A percentile compares a stretch with the other conserved stretches of the same genome.
Conservation (phyloP, 306 rosid genomes). For the Gleditsia sinensis region DNA sequence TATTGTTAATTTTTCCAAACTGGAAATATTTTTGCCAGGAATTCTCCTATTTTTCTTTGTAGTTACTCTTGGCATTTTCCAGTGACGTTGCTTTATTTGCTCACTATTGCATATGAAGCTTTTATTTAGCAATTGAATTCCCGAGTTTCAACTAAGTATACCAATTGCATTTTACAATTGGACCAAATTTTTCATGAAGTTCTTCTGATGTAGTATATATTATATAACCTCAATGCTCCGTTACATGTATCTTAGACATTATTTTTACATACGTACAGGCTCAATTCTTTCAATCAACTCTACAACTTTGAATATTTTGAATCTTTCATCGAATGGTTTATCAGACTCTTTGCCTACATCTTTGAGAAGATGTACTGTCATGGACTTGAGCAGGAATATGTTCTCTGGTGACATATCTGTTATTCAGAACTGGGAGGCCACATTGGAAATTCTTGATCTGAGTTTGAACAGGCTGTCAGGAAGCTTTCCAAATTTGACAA, state of each 20-base stretch:
- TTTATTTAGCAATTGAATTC: constrained; percentile 7
- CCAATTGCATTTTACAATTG: constrained; percentile 29
- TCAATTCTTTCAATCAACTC: constrained; percentile 71
- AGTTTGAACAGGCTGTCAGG: constrained; percentile 84
- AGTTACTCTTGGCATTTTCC: not conserved
- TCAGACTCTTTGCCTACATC: constrained; percentile 71
- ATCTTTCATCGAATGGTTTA: constrained; percentile 79
- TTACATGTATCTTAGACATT: constrained; percentile 21
- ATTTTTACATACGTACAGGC: constrained; percentile 59
- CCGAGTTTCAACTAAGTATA: constrained; percentile 8
- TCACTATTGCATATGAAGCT: not conserved
- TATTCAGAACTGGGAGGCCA: constrained; percentile 70
- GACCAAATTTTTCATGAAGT: constrained; percentile 1
- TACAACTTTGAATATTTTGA: constrained; percentile 60
- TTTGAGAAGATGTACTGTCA: constrained; percentile 44
- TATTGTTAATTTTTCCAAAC: too few species aligned
- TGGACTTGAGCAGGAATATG: constrained; percentile 74
- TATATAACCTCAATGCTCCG: constrained; percentile 6
- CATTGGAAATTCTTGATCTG: constrained; percentile 72
- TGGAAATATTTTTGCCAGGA: too few species aligned
- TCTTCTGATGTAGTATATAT: constrained; percentile 15
- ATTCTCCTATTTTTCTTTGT: too few species aligned
- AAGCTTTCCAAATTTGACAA: constrained; percentile 51
- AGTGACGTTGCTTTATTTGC: too few species aligned
- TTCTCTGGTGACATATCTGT: constrained; percentile 67